Evolutionary conservation across 108 stramenopile species (phyloP), one percentile per base, ranked within the genome.

Genomic region (Skeletonema menzelii): DNA sequence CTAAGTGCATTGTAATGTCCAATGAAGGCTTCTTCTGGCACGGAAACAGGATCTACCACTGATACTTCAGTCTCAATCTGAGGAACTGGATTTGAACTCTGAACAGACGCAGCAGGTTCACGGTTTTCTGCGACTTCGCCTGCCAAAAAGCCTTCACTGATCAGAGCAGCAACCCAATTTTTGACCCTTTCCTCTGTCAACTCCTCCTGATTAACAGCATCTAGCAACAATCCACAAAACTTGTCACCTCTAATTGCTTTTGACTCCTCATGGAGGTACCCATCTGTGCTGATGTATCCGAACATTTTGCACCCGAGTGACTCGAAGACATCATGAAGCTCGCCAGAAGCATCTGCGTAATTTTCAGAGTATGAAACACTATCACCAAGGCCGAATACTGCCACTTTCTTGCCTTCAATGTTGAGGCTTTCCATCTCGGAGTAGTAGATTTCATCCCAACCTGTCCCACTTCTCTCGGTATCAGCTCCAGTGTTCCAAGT

Each of bases 381-480:
- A 70, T 96, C 95, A 28, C 95, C 95, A 27, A 91, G 70, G 30
- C 95, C 95, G 74, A 96, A 96, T 11, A 96, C 91, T 14, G 90
- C 95, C 8, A 96, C 92, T 56, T 91, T 92, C 66, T 93, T 96
- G 4, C 90, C 92, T 12, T 76, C 59, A 27, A 82, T 61, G 11
- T 79, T 72, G 28, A 93, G 73, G 2, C 47, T 79, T 55, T 77
- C 67, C 82, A 95, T 83, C 49, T 84, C 79, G 4, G 66, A 62
- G 59, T 93, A 93, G 67, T 95, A 95, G 20, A 95, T 75, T 71
- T 93, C 94, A 78, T 95, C 94, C 94, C 94, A 95, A n/a, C 90
- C 91, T 38, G 91, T 93, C 15, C 94, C 94, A n/a, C 82, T 84
- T 26, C 95, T 82, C 69, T 93, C 90, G 17, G 65, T 84, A 56